Percentiles rank a stretch among this genome's conserved stretches.
These are phyloP conservation scores for Chimonanthus salicifolius DNA, from an alignment of 164 flowering plant species.

Conservation along the genomic window DNA sequence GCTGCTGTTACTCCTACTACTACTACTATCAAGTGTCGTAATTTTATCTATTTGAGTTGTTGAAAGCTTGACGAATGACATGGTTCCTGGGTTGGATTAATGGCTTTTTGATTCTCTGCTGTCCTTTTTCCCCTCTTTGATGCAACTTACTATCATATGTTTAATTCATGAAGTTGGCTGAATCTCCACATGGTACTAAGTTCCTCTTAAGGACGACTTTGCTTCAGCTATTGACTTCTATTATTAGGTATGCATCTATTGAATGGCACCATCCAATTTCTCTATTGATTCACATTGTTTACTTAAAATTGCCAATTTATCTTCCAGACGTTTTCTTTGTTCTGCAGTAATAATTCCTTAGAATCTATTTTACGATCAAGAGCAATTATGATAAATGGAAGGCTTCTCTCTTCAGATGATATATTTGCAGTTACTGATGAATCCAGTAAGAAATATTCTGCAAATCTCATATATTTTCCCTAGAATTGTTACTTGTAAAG, in stretches of 20 bases:
- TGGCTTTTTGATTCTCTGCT: too few species aligned
- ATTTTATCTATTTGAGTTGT: too few species aligned
- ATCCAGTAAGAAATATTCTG: conserved; percentile 39
- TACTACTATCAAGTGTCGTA: too few species aligned
- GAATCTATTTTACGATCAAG: conserved; percentile 72
- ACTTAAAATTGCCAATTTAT: neutral
- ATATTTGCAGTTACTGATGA: conserved; percentile 38
- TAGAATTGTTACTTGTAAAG: too few species aligned
- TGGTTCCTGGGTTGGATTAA: too few species aligned
- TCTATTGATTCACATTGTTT: neutral
- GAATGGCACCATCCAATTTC: neutral
- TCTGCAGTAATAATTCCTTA: conserved; percentile 41
- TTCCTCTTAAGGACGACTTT: conserved; percentile 56
- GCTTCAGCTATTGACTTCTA: conserved; percentile 53
- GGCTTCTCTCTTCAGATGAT: conserved; percentile 63
- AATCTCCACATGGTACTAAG: conserved; percentile 57
- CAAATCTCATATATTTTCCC: neutral
- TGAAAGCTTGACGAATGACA: too few species aligned
- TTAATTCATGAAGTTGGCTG: conserved; percentile 45
- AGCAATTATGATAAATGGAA: conserved; percentile 83
- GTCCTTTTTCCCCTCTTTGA: too few species aligned
- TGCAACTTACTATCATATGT: neutral
- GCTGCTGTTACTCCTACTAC: too few species aligned
- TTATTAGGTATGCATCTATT: conserved; percentile 50
- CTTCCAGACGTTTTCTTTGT: neutral